phyloP scores from a whole-genome alignment of 2,329 filamentous ascomycete genomes.

The Onygenales sp. region DNA sequence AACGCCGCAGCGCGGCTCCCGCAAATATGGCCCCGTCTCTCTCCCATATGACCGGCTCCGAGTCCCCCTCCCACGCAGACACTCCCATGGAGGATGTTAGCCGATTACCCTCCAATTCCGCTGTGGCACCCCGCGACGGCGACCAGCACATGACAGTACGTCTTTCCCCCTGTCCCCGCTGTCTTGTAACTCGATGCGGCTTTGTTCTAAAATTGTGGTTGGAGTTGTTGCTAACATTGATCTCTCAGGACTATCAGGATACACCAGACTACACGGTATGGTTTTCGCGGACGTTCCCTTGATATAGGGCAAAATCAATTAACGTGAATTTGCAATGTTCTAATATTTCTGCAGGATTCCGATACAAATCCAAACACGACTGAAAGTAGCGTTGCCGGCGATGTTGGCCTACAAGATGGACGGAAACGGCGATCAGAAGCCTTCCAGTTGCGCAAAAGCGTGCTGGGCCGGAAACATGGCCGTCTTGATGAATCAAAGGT shows the following conservation, averaged over 20 bases:
- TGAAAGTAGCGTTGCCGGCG: conserved; percentile 78
- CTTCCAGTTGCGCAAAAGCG: conserved; percentile 79
- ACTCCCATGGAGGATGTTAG: conserved; percentile 39
- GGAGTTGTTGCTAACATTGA: conserved; percentile 1
- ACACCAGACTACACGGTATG: conserved; percentile 54
- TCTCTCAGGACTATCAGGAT: conserved; percentile 41
- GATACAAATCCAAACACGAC: conserved; percentile 58
- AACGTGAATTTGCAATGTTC: not conserved
- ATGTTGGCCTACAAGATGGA: conserved; percentile 58
- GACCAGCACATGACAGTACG: conserved; percentile 34
- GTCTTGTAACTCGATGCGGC: conserved; percentile 1
- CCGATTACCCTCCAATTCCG: conserved; percentile 24
- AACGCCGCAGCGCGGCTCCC: conserved; percentile 1
- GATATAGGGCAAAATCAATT: no score
- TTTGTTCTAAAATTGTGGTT: not conserved
- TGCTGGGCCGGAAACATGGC: conserved; percentile 92
- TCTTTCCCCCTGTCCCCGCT: conserved; percentile 5
- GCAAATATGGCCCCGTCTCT: conserved; percentile 32
- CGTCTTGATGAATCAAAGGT: conserved; percentile 87
- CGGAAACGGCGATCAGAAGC: conserved; percentile 79
- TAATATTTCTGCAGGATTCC: conserved; percentile 41
- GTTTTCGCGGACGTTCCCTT: conserved; percentile 2
- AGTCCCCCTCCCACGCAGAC: conserved; percentile 35
- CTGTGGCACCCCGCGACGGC: conserved; percentile 23
- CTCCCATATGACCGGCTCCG: conserved; percentile 24